Evolutionary conservation across 495 filamentous ascomycete genomes (phyloP), one percentile per base, ranked within the genome.

Genomic region (Penicillium argentinense): DNA sequence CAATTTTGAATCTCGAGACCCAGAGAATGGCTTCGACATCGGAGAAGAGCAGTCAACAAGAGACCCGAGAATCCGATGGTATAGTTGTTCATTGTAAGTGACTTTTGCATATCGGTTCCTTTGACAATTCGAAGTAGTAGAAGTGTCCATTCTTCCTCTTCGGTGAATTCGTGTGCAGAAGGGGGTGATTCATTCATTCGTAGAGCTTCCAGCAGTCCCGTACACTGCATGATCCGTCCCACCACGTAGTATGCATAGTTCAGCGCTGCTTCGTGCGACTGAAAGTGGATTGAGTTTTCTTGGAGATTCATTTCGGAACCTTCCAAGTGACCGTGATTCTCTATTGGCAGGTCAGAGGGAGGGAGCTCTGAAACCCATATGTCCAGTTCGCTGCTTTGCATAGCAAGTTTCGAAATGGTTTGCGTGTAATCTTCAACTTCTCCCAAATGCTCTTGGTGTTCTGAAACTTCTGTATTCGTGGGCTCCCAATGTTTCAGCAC

Each of bases 41-140:
- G 56, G 12, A 64, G 51, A 19, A 50, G 25, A 1, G 44, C 57
- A 2, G 64, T 47, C 5, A 68, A 38, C 0, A 68, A 34, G 8
- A 68, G 42, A 29, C 64, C 59, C 0, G 64, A 55, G 45, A 68
- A 57, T 3, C 64, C 64, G 25, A 68, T 65, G 24, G 61, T 63
- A 41, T 61, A 68, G 37, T 14, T 62, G 33, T 68, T 65, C 26
- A 29, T 29, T 17, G 13, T 33, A 8, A 57, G 16, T 12, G 43
- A 63, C 5, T 22, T 45, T 9, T 33, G 28, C 45, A 62, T 47
- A 34, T 55, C 30, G 5, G 34, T 51, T 12, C 60, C 63, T 38
- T 49, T 14, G 9, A 51, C 53, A 34, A 64, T 59, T 18, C 42
- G 51, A 7, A 67, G 47, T 16, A 67, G 26, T 3, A 57, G 13